Evolutionary conservation across 2,329 filamentous ascomycete species (phyloP).

Genomic region (Talaromyces atroroseus): DNA sequence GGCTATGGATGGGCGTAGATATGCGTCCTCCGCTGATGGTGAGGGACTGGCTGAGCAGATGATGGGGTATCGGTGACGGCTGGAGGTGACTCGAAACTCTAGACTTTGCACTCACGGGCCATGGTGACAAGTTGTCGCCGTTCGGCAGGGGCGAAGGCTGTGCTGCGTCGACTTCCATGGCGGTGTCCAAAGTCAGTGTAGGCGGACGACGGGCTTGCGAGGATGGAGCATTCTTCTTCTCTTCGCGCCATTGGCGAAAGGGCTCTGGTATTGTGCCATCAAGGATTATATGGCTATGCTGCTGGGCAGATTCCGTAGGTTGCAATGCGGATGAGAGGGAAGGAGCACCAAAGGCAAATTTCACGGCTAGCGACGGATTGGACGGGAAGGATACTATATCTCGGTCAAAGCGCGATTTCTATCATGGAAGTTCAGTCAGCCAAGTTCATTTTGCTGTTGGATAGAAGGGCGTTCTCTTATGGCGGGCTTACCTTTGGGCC

Average conservation of each 20-base stretch:
- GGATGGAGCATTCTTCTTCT: conserved; percentile 3
- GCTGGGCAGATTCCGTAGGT: conserved; percentile 32
- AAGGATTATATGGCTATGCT: conserved; percentile 21
- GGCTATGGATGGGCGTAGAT: conserved; percentile 26
- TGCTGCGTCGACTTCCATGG: conserved; percentile 28
- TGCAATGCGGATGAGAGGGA: conserved; percentile 26
- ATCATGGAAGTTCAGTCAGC: background rate
- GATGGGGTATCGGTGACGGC: conserved; percentile 26
- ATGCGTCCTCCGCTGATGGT: conserved; percentile 26
- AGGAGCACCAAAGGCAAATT: conserved; percentile 19
- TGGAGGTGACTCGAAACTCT: conserved; percentile 17
- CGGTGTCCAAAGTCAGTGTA: conserved; percentile 13
- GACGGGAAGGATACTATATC: conserved; percentile 6
- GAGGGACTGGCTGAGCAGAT: conserved; percentile 26
- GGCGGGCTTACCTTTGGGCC: conserved; percentile 23
- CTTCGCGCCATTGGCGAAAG: conserved; percentile 8
- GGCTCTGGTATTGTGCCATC: conserved; percentile 14
- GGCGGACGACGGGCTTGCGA: conserved; percentile 10
- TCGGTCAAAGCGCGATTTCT: conserved; percentile 7
- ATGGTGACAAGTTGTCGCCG: conserved; percentile 19
- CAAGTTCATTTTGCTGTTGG: background rate
- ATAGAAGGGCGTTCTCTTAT: background rate
- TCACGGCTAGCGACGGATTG: conserved; percentile 24
- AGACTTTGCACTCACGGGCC: conserved; percentile 17
- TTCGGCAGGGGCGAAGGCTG: conserved; percentile 17